phyloP scores from a whole-genome alignment of 345 rosid species.

The Moricandia arvensis region DNA sequence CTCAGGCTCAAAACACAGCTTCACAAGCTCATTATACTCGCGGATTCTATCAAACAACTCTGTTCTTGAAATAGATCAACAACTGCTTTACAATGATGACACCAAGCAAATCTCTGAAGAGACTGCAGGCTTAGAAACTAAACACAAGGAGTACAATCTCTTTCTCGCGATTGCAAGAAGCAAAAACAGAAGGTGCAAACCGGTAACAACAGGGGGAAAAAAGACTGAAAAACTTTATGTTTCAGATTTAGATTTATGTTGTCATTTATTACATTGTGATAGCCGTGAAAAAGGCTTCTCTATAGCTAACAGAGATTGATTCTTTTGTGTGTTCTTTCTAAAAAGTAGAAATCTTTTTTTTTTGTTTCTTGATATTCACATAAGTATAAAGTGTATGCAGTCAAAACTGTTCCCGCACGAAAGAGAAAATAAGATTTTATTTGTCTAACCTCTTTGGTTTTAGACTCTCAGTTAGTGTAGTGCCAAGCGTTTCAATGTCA shows the following conservation, averaged over 20 bases:
- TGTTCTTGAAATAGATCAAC: constrained; percentile 73
- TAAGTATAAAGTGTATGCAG: constrained; percentile 24
- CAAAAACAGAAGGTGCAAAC: constrained; percentile 16
- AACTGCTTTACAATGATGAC: constrained; percentile 46
- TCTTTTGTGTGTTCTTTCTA: constrained; percentile 17
- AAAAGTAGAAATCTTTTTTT: not conserved
- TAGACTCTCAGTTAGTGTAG: constrained; percentile 26
- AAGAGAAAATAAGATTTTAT: constrained; percentile 27
- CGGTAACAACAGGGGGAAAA: too few species aligned
- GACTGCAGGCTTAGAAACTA: constrained; percentile 40
- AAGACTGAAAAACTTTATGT: constrained; percentile 23
- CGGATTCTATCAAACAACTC: constrained; percentile 43
- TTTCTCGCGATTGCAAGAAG: not conserved
- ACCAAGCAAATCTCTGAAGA: constrained; percentile 43
- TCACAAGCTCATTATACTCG: constrained; percentile 53
- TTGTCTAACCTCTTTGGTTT: constrained; percentile 49
- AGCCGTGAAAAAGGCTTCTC: constrained; percentile 7
- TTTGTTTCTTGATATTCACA: constrained; percentile 36
- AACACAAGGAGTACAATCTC: not conserved
- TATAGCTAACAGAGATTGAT: constrained; percentile 19
- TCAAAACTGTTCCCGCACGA: constrained; percentile 30
- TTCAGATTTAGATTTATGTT: constrained; percentile 38
- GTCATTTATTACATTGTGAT: constrained; percentile 35
- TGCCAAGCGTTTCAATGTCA: constrained; percentile 8
- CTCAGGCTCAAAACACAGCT: constrained; percentile 45